Evolutionary conservation across 441 rosid species (phyloP), one percentile per base, ranked within the genome.

Genomic region (Omphalea diandra): DNA sequence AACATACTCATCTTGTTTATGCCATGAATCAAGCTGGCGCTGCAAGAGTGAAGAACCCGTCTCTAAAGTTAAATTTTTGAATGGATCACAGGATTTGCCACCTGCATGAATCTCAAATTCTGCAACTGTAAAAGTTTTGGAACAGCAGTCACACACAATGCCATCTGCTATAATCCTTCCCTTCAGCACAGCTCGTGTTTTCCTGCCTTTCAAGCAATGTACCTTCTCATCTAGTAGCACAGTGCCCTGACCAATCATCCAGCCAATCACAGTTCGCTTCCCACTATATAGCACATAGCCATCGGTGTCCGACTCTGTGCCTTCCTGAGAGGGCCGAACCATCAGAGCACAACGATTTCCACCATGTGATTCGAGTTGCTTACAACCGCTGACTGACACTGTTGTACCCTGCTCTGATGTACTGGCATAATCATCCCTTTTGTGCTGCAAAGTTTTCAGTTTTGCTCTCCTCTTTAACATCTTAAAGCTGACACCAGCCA

Each of bases 231-330:
- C 77, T 56, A 83, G 74, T 72, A 81, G 84, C 59, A 96, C 79
- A 74, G 80, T 72, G 46, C 90, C 91, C 73, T 76, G 47, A 73
- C 86, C 96, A 80, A 96, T 83, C 97, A 96, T 85, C 98, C 98
- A 96, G 24, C 88, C 46, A 65, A 93, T 87, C 44, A 88, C 80
- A 67, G 95, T 87, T 70, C 96, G 85, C 78, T 89, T 90, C 68
- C 95, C 97, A 73, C 81, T 84, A 80, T 85, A 93, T 32, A 84
- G 81, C 66, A 85, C 77, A 83, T 88, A 93, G 36, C 87, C 87
- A 73, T 78, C 80, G 58, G 73, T 73, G 20, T 83, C 80, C 69
- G 89, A 77, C 44, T 82, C 84, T 6, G 50, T 64, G 53, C 83
- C 84, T 29, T 81, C 83, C 63, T 81, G 80, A 60, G 98, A 83